phyloP scores from a whole-genome alignment of 2,329 filamentous ascomycete species.

The Botrytis elliptica region DNA sequence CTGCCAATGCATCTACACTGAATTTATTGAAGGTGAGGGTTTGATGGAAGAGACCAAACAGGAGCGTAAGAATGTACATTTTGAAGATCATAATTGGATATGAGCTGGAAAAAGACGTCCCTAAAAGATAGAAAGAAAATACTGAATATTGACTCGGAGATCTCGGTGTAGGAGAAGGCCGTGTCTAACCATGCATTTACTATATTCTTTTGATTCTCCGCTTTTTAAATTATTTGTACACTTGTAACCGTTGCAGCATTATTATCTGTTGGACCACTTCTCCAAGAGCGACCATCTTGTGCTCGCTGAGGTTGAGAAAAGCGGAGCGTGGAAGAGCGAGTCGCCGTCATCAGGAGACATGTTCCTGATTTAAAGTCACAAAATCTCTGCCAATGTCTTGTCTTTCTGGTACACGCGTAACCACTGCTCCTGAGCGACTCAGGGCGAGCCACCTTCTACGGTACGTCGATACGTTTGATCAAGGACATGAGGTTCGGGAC shows the following conservation, averaged over 20 bases:
- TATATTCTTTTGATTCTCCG: not conserved
- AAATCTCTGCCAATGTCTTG: not conserved
- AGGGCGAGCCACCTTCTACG: not conserved
- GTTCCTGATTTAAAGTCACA: not conserved
- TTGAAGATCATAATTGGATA: not conserved
- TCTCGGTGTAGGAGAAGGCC: not conserved
- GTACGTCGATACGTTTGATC: not conserved
- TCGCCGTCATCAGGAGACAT: not conserved
- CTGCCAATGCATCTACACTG: not conserved
- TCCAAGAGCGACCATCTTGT: too few species aligned
- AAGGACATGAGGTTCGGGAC: not conserved
- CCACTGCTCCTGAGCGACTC: not conserved
- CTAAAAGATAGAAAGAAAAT: too few species aligned
- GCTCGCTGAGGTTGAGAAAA: not conserved
- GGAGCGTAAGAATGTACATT: not conserved
- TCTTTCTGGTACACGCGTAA: not conserved
- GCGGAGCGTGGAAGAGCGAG: not conserved
- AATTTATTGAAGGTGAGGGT: not conserved
- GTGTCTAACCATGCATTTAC: not conserved
- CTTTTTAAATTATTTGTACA: too few species aligned
- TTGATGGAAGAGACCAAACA: not conserved
- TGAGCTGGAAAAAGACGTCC: not conserved
- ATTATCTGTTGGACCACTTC: too few species aligned
- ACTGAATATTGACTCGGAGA: not conserved
- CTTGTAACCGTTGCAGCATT: not conserved